A percentile compares a stretch with the other conserved stretches of the same genome.
phyloP scores from a whole-genome alignment of 2,329 filamentous ascomycete species.

The Aspergillus udagawae region DNA sequence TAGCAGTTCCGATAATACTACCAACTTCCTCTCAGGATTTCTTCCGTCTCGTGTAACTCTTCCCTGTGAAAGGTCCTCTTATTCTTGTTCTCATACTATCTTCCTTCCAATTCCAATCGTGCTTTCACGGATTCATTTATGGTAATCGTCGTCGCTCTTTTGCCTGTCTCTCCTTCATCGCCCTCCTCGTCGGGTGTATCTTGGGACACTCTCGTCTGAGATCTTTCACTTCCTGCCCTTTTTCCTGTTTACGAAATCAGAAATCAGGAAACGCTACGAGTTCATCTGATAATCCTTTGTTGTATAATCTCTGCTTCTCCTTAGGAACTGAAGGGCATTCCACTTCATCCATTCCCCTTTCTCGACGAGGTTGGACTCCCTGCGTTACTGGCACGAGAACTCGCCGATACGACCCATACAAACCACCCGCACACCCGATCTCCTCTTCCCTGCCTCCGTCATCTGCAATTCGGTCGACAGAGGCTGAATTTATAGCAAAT shows the following conservation, averaged over 20 bases:
- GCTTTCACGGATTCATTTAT: neutral
- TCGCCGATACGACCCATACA: conserved; percentile 1
- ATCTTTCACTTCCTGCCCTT: neutral
- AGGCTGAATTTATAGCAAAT: conserved; percentile 30
- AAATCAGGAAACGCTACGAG: neutral
- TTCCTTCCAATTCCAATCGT: neutral
- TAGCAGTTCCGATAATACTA: conserved; percentile 13
- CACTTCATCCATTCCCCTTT: conserved; percentile 15
- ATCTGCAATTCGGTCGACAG: conserved; percentile 28
- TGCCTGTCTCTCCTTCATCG: neutral
- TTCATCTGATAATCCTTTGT: neutral
- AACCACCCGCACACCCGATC: neutral
- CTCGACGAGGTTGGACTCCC: conserved; percentile 20
- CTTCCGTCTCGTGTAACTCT: conserved; percentile 3
- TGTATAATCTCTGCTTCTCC: conserved; percentile 2
- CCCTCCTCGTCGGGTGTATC: neutral
- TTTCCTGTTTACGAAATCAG: neutral
- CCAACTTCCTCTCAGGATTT: neutral
- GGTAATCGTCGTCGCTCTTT: neutral
- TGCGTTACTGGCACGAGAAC: conserved; percentile 9
- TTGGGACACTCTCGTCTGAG: neutral
- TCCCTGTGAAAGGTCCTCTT: neutral
- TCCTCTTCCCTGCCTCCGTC: conserved; percentile 1
- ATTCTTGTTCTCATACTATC: neutral
- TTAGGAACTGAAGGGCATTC: conserved; percentile 13